A percentile compares a stretch with the other conserved stretches of the same genome.
Evolutionary conservation across 2,329 filamentous ascomycete species (phyloP).

Genomic region (Diplodia seriata): DNA sequence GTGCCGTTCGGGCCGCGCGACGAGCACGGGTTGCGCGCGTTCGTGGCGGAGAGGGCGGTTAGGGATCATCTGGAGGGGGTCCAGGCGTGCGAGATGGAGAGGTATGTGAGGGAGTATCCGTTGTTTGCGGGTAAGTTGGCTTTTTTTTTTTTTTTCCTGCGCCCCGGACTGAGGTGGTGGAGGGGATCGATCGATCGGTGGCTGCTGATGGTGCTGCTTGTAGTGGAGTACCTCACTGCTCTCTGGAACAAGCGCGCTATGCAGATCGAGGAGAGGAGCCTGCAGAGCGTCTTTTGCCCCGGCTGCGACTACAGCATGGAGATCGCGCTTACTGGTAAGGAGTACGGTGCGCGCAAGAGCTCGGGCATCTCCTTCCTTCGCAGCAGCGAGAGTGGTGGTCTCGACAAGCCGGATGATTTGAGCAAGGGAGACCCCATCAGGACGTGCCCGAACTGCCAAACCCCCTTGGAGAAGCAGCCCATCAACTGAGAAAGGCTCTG

Average conservation of each 20-base stretch:
- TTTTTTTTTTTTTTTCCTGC: background rate
- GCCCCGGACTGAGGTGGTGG: too few species aligned
- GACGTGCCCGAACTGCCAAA: slow-evolving; percentile 3
- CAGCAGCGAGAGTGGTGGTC: background rate
- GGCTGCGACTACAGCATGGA: slow-evolving; percentile 11
- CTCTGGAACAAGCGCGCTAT: background rate
- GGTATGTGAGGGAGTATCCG: slow-evolving; percentile 4
- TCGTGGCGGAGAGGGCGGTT: background rate
- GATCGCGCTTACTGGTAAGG: background rate
- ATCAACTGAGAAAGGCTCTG: background rate
- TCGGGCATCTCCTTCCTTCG: background rate
- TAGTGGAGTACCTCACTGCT: slow-evolving; percentile 16
- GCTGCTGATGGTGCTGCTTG: background rate
- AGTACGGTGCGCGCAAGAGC: background rate
- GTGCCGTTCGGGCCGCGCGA: background rate
- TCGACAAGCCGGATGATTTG: background rate
- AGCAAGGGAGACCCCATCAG: background rate
- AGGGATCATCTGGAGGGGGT: background rate
- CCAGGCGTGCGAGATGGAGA: background rate
- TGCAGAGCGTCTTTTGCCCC: background rate
- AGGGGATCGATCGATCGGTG: too few species aligned
- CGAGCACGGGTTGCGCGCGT: background rate
- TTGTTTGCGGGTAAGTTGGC: slow-evolving; percentile 1
- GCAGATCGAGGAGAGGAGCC: background rate
- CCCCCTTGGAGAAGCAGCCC: background rate